Percentiles rank a stretch among this genome's conserved stretches.
phyloP scores from a whole-genome alignment of 1,139 yeast species.

The Neolecta irregularis region DNA sequence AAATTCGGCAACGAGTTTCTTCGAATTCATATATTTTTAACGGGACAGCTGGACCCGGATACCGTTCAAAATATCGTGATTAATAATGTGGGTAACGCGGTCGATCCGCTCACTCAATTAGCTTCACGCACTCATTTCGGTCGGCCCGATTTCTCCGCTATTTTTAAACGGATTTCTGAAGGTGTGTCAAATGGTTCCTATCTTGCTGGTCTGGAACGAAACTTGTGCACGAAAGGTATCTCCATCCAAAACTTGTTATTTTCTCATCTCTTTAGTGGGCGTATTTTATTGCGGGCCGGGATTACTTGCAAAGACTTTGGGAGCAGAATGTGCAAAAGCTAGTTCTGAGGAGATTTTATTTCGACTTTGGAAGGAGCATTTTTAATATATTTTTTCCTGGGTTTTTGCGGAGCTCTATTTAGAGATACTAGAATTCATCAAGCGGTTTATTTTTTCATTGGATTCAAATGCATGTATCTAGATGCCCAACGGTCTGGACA shows the following conservation, averaged over 20 bases:
- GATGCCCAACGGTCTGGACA: too few species aligned
- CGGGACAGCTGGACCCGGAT: constrained; percentile 1
- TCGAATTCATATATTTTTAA: neutral
- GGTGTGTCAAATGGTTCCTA: neutral
- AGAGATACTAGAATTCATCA: too few species aligned
- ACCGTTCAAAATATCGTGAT: neutral
- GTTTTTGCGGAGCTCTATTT: too few species aligned
- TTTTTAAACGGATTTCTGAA: neutral
- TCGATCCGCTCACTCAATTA: constrained; percentile 3
- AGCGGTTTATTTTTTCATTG: too few species aligned
- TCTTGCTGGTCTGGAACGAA: neutral
- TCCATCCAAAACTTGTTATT: too few species aligned
- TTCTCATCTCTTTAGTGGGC: too few species aligned
- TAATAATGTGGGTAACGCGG: constrained; percentile 1
- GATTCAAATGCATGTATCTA: too few species aligned
- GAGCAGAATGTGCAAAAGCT: neutral
- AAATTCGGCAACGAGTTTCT: constrained; percentile 1
- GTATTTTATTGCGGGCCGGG: constrained; percentile 5
- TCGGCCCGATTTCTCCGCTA: constrained; percentile 2
- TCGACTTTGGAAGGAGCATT: constrained; percentile 2
- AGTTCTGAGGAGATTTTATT: neutral
- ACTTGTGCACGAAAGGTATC: neutral
- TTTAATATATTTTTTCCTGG: too few species aligned
- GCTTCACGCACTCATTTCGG: constrained; percentile 1
- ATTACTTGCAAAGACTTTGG: neutral